Conservation (phyloP, 352 stramenopile genomes). For the Phytophthora idaei region DNA sequence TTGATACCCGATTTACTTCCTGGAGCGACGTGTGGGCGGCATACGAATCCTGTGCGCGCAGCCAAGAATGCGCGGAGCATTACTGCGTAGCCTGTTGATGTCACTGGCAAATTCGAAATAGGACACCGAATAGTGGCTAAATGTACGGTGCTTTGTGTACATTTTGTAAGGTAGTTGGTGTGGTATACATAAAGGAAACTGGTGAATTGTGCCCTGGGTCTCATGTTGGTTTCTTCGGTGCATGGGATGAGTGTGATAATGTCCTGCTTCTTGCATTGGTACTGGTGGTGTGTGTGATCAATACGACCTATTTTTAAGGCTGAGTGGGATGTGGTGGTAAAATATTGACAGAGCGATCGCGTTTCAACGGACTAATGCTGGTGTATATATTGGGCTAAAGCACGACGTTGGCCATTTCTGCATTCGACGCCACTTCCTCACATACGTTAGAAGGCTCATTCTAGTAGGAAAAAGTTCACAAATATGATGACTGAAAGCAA, state of each 20-base stretch:
- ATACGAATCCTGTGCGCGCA: conserved; percentile 9
- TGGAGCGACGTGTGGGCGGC: conserved; percentile 6
- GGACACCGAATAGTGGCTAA: background rate
- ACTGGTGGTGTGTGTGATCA: background rate
- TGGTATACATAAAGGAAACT: conserved; percentile 19
- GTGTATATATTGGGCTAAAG: background rate
- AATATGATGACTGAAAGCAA: conserved; percentile 39
- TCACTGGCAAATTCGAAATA: background rate
- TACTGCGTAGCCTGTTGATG: background rate
- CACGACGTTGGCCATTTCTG: conserved; percentile 18
- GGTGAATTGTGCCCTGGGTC: background rate
- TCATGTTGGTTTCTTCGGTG: conserved; percentile 8
- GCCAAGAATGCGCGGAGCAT: conserved; percentile 28
- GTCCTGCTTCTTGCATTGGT: background rate
- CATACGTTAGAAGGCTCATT: background rate
- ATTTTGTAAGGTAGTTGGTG: background rate
- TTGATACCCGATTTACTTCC: background rate
- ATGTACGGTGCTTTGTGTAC: background rate
- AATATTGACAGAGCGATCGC: conserved; percentile 19
- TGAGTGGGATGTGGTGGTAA: conserved; percentile 9
- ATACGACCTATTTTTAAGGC: conserved; percentile 8
- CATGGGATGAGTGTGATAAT: background rate
- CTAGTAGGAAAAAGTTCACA: background rate
- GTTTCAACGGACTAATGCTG: conserved; percentile 25
- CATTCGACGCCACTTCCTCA: conserved; percentile 17